These are phyloP conservation scores for Groenewaldozyma tartarivorans DNA, from an alignment of 805 yeast genomes.

Conservation along the genomic window DNA sequence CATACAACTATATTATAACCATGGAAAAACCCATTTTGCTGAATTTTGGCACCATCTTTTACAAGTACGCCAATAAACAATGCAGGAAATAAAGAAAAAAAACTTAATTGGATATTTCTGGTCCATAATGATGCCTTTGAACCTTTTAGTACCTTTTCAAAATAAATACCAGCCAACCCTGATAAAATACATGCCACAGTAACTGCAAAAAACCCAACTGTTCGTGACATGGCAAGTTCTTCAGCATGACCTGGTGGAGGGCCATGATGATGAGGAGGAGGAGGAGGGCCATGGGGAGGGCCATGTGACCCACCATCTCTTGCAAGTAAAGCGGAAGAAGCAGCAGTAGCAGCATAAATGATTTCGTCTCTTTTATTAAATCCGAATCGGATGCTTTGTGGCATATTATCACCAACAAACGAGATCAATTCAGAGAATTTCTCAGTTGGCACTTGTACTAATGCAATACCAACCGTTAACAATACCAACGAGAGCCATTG, in stretches of 20 bases:
- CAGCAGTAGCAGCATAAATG: constrained; percentile 8
- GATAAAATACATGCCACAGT: constrained; percentile 29
- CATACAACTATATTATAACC: constrained; percentile 32
- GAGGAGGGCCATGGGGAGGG: neutral
- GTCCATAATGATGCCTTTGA: constrained; percentile 30
- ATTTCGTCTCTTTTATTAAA: constrained; percentile 2
- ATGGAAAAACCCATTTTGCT: constrained; percentile 29
- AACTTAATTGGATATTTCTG: constrained; percentile 32
- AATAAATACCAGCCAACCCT: constrained; percentile 36
- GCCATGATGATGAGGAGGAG: constrained; percentile 1
- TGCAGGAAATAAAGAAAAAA: constrained; percentile 33
- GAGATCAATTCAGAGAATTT: constrained; percentile 13
- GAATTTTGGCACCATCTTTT: constrained; percentile 28
- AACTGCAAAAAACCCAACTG: constrained; percentile 30
- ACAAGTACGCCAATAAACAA: constrained; percentile 28
- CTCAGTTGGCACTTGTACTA: constrained; percentile 31
- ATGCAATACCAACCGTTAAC: constrained; percentile 31
- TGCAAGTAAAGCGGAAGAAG: neutral
- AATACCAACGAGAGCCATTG: constrained; percentile 31
- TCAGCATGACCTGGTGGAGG: constrained; percentile 10
- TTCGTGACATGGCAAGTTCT: constrained; percentile 18
- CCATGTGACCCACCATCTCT: neutral
- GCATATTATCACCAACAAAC: neutral
- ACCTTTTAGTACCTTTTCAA: constrained; percentile 33
- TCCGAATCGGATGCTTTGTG: neutral